Evolutionary conservation across 257 asterid species (phyloP).

Genomic region (Capsicum rhomboideum): DNA sequence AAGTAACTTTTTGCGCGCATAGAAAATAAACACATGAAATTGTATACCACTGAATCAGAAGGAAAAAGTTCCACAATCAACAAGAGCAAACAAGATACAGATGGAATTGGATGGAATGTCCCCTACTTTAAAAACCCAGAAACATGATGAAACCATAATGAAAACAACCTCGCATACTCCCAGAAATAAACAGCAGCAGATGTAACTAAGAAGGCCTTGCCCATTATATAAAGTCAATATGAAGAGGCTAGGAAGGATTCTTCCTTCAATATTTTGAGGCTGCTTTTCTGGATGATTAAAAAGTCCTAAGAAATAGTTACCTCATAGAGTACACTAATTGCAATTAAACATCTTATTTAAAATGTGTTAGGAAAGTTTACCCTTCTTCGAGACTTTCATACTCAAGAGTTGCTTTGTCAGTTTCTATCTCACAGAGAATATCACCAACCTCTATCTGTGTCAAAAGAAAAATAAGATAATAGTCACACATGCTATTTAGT

Average conservation of each 20-base stretch:
- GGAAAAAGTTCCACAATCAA: not conserved
- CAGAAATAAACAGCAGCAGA: not conserved
- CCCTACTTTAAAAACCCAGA: not conserved
- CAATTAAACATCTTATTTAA: conserved; percentile 4
- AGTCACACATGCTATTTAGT: not conserved
- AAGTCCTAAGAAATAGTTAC: not conserved
- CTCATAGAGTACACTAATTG: not conserved
- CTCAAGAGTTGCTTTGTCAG: conserved; percentile 96
- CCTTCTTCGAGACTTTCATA: conserved; percentile 99
- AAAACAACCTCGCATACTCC: not conserved
- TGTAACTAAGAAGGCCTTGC: not conserved
- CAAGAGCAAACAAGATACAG: not conserved
- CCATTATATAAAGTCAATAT: not conserved
- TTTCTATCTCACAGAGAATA: conserved; percentile 93
- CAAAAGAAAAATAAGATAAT: conserved; percentile 9
- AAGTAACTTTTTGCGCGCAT: not conserved
- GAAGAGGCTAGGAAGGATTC: not conserved
- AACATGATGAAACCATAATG: not conserved
- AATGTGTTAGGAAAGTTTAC: conserved; percentile 33
- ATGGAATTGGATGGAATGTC: not conserved
- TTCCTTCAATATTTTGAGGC: not conserved
- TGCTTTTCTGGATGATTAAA: not conserved
- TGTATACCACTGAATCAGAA: not conserved
- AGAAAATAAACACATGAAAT: not conserved
- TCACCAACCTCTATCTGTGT: conserved; percentile 95